Conservation (phyloP, 352 stramenopile species). For the Phytophthora crassamura region DNA sequence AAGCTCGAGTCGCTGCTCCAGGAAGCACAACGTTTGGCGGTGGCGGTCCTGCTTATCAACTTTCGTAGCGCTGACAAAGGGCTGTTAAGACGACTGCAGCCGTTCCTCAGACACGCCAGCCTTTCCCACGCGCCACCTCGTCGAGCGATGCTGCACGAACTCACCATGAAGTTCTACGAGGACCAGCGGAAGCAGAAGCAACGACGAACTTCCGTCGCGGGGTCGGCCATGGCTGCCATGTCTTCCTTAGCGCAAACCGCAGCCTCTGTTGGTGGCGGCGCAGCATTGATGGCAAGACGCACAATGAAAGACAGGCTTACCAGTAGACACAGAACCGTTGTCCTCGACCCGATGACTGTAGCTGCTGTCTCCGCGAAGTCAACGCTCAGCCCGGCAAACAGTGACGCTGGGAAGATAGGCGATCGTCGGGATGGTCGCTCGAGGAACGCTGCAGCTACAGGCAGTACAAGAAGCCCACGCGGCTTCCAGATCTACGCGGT, state of each 20-base stretch:
- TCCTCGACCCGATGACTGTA: slow-evolving; percentile 7
- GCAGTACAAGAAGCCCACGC: not conserved
- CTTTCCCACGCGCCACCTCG: slow-evolving; percentile 22
- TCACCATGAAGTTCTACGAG: slow-evolving; percentile 32
- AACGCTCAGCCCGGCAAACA: not conserved
- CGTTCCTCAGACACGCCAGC: slow-evolving; percentile 24
- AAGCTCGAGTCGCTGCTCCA: slow-evolving; percentile 32
- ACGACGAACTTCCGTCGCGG: slow-evolving; percentile 12
- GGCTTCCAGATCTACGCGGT: slow-evolving; percentile 65
- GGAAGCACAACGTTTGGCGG: slow-evolving; percentile 31
- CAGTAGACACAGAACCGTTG: not conserved
- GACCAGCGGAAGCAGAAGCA: slow-evolving; percentile 28
- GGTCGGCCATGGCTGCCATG: slow-evolving; percentile 9
- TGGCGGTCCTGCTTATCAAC: slow-evolving; percentile 50
- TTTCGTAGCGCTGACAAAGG: slow-evolving; percentile 30
- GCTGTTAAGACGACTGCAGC: slow-evolving; percentile 20
- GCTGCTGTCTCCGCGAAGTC: slow-evolving; percentile 2
- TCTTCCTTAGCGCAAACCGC: slow-evolving; percentile 14
- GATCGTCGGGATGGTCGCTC: slow-evolving; percentile 7
- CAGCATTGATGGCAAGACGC: slow-evolving; percentile 7
- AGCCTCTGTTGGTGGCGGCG: not conserved
- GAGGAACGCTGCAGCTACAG: not conserved
- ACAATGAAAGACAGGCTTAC: slow-evolving; percentile 2
- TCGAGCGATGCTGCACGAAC: slow-evolving; percentile 27
- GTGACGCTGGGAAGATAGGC: not conserved